Conservation (phyloP, 345 rosid species). For the Citrus hindsii region DNA sequence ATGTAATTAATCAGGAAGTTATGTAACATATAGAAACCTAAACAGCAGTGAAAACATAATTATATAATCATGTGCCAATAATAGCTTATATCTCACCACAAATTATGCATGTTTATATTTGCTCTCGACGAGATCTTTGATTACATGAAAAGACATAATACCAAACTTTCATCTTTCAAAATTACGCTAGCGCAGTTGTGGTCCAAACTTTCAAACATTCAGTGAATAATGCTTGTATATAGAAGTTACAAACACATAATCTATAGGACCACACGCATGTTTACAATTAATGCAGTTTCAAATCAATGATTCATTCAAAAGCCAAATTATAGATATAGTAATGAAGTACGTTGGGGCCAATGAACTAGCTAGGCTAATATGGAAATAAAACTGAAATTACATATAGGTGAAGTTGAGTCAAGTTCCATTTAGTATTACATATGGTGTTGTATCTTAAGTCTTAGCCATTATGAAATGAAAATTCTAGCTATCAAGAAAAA, state of each 20-base stretch:
- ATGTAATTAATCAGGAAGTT: background rate
- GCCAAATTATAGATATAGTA: too few relatives aligned
- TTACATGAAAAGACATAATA: conserved; percentile 12
- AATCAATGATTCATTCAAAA: too few relatives aligned
- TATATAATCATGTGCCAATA: too few relatives aligned
- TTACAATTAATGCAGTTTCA: background rate
- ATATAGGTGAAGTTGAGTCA: too few relatives aligned
- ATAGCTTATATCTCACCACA: background rate
- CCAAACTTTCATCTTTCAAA: conserved; percentile 9
- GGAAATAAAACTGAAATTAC: background rate
- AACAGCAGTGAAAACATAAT: too few relatives aligned
- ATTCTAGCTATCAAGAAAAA: too few relatives aligned
- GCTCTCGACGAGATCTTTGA: background rate
- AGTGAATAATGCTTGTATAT: conserved; percentile 16
- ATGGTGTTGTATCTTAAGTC: too few relatives aligned
- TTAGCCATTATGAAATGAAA: too few relatives aligned
- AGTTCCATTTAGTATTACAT: too few relatives aligned
- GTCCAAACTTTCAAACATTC: conserved; percentile 19
- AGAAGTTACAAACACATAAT: background rate
- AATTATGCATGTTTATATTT: background rate
- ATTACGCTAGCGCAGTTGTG: conserved; percentile 27
- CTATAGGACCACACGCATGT: conserved; percentile 26
- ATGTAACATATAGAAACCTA: background rate
- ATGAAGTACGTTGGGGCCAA: background rate
- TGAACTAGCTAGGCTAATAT: background rate